Base-by-base conservation (phyloP, 495 filamentous ascomycete genomes). In the Penicillium cinerascens region DNA sequence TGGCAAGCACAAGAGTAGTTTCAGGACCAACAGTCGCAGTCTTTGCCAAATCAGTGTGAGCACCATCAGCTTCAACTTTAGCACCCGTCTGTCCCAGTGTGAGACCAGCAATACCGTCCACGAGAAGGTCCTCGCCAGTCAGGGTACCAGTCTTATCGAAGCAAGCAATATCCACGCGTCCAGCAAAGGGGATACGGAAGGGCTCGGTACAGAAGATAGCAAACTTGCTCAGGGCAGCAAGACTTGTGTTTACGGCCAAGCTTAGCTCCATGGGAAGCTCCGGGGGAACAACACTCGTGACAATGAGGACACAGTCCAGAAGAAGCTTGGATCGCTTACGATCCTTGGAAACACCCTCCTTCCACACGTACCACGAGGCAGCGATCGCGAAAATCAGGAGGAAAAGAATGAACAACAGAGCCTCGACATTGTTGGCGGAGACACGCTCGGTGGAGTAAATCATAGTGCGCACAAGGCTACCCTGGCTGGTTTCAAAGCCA, bases 281-380 rank as follows among this genome's bases (percentile, higher is more conserved):
- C 7, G 93, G 93, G 17, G 93, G 93, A 4, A 99, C 93, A 48
- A 99, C 93, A 64, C 90, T 96, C 17, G 93, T 99, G 56, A 97
- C 81, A 61, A 99, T 99, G 52, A 99, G 82, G 60, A 99, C 85
- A 71, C 93, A 99, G 70, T 99, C 93, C 47, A 99, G 83, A 51
- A 99, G 81, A 26, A 99, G 81, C 80, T 99, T 99, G 18, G 91
- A 96, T 51, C 93, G 84, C 78, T 97, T 97, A 61, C 93, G 86
- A 67, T 97, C 92, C 74, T 86, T 87, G 49, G 79, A 72, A 35
- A 97, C 92, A 72, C 93, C 93, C 70, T 99, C 92, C 52, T 91
- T 83, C 93, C 93, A 99, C 43, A 99, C 93, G 67, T 99, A 99
- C 93, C 95, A 97, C n/a, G 92, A 95, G 27, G 93, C 93, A 48